A percentile compares a stretch with the other conserved stretches of the same genome.
Conservation (phyloP, 2,329 filamentous ascomycete genomes). For the Scedosporium boydii region DNA sequence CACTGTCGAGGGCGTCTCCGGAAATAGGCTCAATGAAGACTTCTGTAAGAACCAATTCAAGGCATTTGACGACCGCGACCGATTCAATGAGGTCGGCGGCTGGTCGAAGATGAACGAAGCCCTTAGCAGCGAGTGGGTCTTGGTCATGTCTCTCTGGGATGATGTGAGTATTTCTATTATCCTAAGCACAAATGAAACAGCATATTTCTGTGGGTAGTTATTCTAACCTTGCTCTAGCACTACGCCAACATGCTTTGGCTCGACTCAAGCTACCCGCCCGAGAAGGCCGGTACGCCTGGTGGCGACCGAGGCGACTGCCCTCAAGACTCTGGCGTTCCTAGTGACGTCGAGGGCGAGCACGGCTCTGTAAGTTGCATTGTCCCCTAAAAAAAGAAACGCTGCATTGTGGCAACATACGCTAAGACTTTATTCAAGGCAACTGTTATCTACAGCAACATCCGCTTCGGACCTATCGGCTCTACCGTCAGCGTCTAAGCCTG, state of each 20-base stretch:
- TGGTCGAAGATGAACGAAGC: constrained; percentile 44
- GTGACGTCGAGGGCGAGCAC: constrained; percentile 12
- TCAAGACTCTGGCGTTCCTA: constrained; percentile 16
- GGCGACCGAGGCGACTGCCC: constrained; percentile 16
- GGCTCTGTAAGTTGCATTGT: constrained; percentile 2
- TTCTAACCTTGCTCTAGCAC: constrained; percentile 24
- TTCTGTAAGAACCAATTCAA: constrained; percentile 49
- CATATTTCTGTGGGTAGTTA: no score
- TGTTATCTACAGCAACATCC: constrained; percentile 39
- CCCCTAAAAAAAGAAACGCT: no score
- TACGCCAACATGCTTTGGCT: constrained; percentile 65
- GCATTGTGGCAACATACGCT: not conserved
- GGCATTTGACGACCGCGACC: constrained; percentile 38
- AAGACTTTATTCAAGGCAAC: constrained; percentile 15
- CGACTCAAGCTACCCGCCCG: constrained; percentile 52
- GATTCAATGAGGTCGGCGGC: constrained; percentile 47
- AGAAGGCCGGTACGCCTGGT: constrained; percentile 15
- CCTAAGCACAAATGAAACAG: not conserved
- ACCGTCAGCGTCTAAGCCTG: constrained; percentile 19
- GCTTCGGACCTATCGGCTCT: constrained; percentile 34
- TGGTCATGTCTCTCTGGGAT: constrained; percentile 51
- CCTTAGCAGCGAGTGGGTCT: constrained; percentile 48
- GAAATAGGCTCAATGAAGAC: constrained; percentile 46
- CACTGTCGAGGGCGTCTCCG: constrained; percentile 31
- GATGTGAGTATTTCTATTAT: constrained; percentile 18